Conservation (phyloP, 1,139 yeast genomes). For the Pichia sp. region DNA sequence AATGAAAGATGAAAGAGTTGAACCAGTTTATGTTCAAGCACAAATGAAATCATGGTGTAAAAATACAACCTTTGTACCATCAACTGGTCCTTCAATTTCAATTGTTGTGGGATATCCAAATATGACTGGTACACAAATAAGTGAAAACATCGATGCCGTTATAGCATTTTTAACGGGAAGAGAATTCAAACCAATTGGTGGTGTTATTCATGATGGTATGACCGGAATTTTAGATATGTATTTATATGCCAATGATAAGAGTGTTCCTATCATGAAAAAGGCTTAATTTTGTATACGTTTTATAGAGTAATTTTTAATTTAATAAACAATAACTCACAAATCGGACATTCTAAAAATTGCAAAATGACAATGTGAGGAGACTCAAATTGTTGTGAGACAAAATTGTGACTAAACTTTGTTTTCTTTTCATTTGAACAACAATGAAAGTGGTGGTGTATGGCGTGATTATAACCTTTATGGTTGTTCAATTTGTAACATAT, state of each 20-base stretch:
- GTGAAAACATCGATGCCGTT: constrained; percentile 51
- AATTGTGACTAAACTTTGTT: no score
- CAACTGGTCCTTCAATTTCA: constrained; percentile 46
- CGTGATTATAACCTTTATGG: background rate
- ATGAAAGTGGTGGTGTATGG: background rate
- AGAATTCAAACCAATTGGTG: constrained; percentile 52
- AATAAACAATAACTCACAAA: background rate
- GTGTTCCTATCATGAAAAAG: constrained; percentile 37
- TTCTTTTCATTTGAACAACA: background rate
- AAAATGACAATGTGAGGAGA: no score
- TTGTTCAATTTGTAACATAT: background rate
- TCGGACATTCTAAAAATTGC: background rate
- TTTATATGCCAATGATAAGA: constrained; percentile 37
- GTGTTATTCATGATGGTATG: constrained; percentile 40
- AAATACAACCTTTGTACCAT: constrained; percentile 55
- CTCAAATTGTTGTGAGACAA: background rate
- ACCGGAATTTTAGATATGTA: constrained; percentile 44
- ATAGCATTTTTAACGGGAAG: constrained; percentile 44
- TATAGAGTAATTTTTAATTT: background rate
- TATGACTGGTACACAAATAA: constrained; percentile 38
- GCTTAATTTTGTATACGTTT: background rate
- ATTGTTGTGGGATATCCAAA: constrained; percentile 49
- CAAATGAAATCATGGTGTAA: constrained; percentile 58
- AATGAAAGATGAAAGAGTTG: constrained; percentile 50
- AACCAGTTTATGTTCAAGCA: constrained; percentile 50